phyloP scores from a whole-genome alignment of 179 eudicot species.

The Silene vulgaris region DNA sequence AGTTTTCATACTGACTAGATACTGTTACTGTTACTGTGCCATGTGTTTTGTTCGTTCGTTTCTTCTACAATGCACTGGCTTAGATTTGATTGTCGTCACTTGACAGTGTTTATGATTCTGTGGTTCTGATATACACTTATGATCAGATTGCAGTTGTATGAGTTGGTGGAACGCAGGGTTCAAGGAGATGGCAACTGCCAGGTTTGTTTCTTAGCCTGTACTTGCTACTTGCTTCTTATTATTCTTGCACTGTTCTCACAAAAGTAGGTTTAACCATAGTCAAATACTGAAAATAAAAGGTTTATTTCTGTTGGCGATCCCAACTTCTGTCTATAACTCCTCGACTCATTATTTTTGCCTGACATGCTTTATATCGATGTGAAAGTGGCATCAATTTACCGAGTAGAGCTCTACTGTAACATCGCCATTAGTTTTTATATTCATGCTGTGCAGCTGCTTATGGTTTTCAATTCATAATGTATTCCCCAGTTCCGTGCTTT shows the following conservation, averaged over 20 bases:
- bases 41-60: background rate
- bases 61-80: slow-evolving; percentile 5
- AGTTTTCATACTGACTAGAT: background rate
- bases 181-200: slow-evolving; percentile 97
- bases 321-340: background rate
- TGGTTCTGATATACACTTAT: slow-evolving; percentile 29
- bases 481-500: slow-evolving; percentile 62
- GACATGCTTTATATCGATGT: background rate
- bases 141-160: slow-evolving; percentile 76
- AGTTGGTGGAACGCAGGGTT: slow-evolving; percentile 77
- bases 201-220: slow-evolving; percentile 38
- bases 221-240: slow-evolving; percentile 11
- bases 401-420: background rate
- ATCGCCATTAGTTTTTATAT: background rate
- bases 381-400: slow-evolving; percentile 8
- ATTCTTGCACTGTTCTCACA: background rate
- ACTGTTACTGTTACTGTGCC: background rate
- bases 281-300: background rate
- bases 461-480: slow-evolving; percentile 16
- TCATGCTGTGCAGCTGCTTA: slow-evolving; percentile 11
- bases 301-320: background rate
- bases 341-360: background rate
- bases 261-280: background rate
- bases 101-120: slow-evolving; percentile 15
- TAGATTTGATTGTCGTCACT: slow-evolving; percentile 17